phyloP scores from a whole-genome alignment of 805 yeast species.

The Wickerhamiella bombiphila region DNA sequence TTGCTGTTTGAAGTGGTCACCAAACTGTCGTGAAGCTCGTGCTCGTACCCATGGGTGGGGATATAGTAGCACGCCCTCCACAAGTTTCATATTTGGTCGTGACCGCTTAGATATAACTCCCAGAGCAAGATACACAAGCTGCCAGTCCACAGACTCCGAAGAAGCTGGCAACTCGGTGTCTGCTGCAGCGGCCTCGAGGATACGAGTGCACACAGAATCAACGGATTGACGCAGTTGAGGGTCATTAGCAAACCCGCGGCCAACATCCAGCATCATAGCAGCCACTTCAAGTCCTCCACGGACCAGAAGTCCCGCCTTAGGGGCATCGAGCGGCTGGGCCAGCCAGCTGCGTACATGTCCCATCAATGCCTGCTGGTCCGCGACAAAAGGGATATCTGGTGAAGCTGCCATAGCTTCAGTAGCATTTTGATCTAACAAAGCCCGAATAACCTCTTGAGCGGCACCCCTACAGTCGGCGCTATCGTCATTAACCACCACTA shows the following conservation, averaged over 20 bases:
- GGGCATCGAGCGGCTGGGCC: neutral
- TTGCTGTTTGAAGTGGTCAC: conserved; percentile 33
- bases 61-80: conserved; percentile 46
- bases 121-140: conserved; percentile 53
- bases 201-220: neutral
- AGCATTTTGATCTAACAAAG: conserved; percentile 21
- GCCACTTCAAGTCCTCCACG: conserved; percentile 17
- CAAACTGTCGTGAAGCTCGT: conserved; percentile 44
- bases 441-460: conserved; percentile 48
- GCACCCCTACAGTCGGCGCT: conserved; percentile 67
- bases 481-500: conserved; percentile 65
- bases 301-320: conserved; percentile 6
- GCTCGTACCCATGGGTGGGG: conserved; percentile 91
- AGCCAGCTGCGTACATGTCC: conserved; percentile 14
- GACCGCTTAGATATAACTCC: conserved; percentile 26
- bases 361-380: conserved; percentile 1
- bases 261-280: conserved; percentile 7
- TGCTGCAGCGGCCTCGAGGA: conserved; percentile 3
- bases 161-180: conserved; percentile 23
- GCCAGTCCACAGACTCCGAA: conserved; percentile 49
- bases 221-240: conserved; percentile 3
- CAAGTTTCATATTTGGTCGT: conserved; percentile 25
- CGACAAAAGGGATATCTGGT: neutral
- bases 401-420: neutral
- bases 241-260: neutral